phyloP scores from a whole-genome alignment of 2,329 filamentous ascomycete species.

The Talaromyces sp. region DNA sequence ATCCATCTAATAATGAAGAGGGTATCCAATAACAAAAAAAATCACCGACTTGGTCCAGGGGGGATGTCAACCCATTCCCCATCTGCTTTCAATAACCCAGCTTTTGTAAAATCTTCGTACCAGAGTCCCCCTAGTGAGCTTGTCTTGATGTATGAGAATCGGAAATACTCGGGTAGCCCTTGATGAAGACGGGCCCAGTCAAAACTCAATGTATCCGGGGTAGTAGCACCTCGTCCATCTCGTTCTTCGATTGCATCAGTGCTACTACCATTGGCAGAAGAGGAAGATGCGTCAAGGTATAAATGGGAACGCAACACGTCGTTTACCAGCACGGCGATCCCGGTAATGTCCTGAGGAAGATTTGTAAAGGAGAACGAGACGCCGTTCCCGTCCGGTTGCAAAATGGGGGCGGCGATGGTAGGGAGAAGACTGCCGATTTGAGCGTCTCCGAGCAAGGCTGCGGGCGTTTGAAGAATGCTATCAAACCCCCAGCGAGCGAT shows the following conservation, averaged over 20 bases:
- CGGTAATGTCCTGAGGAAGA: slow-evolving; percentile 39
- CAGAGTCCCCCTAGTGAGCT: slow-evolving; percentile 32
- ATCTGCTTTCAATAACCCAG: slow-evolving; percentile 27
- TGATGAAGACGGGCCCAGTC: slow-evolving; percentile 30
- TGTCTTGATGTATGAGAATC: slow-evolving; percentile 38
- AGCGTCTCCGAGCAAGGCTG: slow-evolving; percentile 39
- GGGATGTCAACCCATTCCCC: slow-evolving; percentile 17
- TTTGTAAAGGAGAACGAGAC: slow-evolving; percentile 35
- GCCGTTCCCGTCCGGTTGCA: slow-evolving; percentile 18
- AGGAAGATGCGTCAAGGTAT: slow-evolving; percentile 32
- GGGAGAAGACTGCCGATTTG: slow-evolving; percentile 31
- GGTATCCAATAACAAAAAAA: neutral
- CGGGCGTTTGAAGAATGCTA: slow-evolving; percentile 55
- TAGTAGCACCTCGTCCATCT: neutral
- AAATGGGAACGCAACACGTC: slow-evolving; percentile 57
- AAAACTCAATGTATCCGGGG: slow-evolving; percentile 14
- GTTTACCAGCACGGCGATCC: slow-evolving; percentile 57
- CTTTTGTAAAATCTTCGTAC: slow-evolving; percentile 38
- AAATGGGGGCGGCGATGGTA: slow-evolving; percentile 18
- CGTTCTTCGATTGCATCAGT: neutral
- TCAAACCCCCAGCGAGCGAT: slow-evolving; percentile 62
- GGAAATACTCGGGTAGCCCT: slow-evolving; percentile 36
- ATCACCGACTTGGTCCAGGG: slow-evolving; percentile 8
- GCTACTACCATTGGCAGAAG: neutral
- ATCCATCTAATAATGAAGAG: neutral